Evolutionary conservation across 2,329 filamentous ascomycete genomes (phyloP).

Genomic region (Paecilomyces sp.): DNA sequence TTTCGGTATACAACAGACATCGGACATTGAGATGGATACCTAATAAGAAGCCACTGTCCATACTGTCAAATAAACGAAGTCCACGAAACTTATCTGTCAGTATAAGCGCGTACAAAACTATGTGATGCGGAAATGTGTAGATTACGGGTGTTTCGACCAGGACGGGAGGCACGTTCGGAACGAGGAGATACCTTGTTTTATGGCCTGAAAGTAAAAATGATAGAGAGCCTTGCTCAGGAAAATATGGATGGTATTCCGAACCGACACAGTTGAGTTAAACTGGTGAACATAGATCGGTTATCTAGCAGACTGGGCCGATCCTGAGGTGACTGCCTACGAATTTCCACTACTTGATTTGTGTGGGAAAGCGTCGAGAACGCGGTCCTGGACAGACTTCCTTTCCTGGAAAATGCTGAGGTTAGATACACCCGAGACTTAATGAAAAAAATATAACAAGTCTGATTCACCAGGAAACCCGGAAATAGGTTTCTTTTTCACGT

Average conservation of each 20-base stretch:
- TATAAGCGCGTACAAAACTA: too few relatives aligned
- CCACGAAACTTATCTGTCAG: too few relatives aligned
- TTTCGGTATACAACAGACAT: too few relatives aligned
- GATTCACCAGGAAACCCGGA: not conserved
- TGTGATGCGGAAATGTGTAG: too few relatives aligned
- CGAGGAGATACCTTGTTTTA: too few relatives aligned
- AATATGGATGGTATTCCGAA: not conserved
- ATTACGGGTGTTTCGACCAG: too few relatives aligned
- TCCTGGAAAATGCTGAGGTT: not conserved
- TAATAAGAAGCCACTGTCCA: too few relatives aligned
- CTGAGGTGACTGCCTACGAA: not conserved
- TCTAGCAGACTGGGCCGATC: not conserved
- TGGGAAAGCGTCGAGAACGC: not conserved
- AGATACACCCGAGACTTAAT: not conserved
- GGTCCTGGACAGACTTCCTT: not conserved
- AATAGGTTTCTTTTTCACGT: not conserved
- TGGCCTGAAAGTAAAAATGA: too few relatives aligned
- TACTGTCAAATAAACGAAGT: too few relatives aligned
- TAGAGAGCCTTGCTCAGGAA: too few relatives aligned
- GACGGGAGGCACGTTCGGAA: too few relatives aligned
- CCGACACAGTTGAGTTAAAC: not conserved
- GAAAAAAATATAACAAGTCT: not conserved
- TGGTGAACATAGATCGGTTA: not conserved
- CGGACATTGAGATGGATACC: too few relatives aligned
- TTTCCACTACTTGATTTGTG: not conserved